Percentiles rank a stretch among this genome's conserved stretches.
phyloP scores from a whole-genome alignment of 192 early-diverging fungal species.

The Backusella luteola region DNA sequence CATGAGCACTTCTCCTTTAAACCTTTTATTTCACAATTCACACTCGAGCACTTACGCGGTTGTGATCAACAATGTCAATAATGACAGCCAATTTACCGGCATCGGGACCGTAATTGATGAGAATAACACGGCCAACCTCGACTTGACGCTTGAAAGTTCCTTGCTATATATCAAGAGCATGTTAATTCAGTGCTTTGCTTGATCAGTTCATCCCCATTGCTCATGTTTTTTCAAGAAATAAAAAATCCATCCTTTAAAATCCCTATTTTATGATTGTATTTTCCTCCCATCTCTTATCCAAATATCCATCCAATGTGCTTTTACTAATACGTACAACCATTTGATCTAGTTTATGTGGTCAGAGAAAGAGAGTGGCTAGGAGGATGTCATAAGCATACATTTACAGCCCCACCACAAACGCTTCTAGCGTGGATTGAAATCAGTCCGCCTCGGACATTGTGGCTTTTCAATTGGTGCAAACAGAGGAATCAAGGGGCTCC shows the following conservation, averaged over 20 bases:
- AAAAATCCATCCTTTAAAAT: slow-evolving; percentile 17
- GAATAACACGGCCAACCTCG: slow-evolving; percentile 98
- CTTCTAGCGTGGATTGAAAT: not conserved
- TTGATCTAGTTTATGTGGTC: slow-evolving; percentile 15
- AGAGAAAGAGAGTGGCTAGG: slow-evolving; percentile 8
- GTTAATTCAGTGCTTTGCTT: not conserved
- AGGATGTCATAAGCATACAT: not conserved
- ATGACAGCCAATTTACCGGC: slow-evolving; percentile 98
- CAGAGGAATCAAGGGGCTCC: not conserved
- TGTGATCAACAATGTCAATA: slow-evolving; percentile 99
- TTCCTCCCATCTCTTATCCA: not conserved
- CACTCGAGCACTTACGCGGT: slow-evolving; percentile 46
- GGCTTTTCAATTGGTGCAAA: not conserved
- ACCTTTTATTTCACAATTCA: not conserved
- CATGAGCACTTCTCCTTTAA: not conserved
- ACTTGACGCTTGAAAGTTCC: slow-evolving; percentile 87
- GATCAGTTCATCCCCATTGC: not conserved
- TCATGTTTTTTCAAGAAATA: not conserved
- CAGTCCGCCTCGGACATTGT: not conserved
- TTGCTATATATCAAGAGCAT: slow-evolving; percentile 21
- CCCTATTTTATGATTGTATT: not conserved
- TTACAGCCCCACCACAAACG: not conserved
- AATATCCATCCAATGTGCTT: slow-evolving; percentile 5
- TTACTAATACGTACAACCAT: slow-evolving; percentile 24
- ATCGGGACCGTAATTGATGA: slow-evolving; percentile 91